Evolutionary conservation across 371 early-diverging fungal species (phyloP).

Genomic region (Haplosporangium sp.): DNA sequence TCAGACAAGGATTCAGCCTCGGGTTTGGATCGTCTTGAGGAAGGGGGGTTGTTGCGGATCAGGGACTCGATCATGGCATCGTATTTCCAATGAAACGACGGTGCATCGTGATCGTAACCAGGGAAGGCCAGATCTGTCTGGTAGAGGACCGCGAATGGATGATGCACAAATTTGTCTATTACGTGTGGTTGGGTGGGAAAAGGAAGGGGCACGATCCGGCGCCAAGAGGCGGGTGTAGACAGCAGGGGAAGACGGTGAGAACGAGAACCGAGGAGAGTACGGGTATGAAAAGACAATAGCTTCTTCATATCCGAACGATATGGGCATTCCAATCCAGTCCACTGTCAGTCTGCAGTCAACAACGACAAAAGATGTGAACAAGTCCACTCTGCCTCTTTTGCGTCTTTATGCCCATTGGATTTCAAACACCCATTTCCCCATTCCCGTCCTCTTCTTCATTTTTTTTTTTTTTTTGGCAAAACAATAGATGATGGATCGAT

Average conservation of each 20-base stretch:
- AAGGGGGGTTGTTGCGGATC: constrained; percentile 52
- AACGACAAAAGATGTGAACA: constrained; percentile 15
- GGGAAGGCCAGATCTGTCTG: constrained; percentile 53
- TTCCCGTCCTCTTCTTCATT: neutral
- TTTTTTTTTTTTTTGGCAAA: neutral
- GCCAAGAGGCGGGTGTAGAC: neutral
- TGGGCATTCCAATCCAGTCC: neutral
- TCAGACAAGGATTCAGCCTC: neutral
- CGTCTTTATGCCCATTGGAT: constrained; percentile 15
- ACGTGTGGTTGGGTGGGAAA: neutral
- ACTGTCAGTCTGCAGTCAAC: constrained; percentile 24
- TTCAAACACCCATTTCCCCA: too few species aligned
- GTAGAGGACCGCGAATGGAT: constrained; percentile 56
- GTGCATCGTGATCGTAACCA: constrained; percentile 50
- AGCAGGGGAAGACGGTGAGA: neutral
- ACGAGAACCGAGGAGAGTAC: neutral
- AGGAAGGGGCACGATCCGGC: neutral
- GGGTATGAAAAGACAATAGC: too few species aligned
- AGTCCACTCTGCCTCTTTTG: constrained; percentile 2
- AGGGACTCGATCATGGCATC: constrained; percentile 52
- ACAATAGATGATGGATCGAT: neutral
- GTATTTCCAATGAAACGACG: constrained; percentile 57
- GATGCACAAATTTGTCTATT: constrained; percentile 57
- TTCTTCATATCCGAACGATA: too few species aligned
- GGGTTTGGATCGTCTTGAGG: constrained; percentile 38